These are phyloP conservation scores for Trichocladium antarcticum DNA, from an alignment of 495 filamentous ascomycete genomes.

Conservation along the genomic window DNA sequence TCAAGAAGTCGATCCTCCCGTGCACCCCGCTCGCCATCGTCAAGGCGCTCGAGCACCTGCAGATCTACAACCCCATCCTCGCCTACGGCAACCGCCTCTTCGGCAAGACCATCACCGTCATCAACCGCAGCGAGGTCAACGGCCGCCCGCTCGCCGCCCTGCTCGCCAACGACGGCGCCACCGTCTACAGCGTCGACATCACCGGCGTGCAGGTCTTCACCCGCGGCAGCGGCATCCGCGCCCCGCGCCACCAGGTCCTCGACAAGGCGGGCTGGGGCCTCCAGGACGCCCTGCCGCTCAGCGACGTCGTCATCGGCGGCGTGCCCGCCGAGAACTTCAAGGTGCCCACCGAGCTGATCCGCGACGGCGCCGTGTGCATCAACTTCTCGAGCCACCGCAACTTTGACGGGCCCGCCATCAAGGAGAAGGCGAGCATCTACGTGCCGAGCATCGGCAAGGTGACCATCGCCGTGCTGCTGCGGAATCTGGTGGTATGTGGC, in stretches of 20 bases:
- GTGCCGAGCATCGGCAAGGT: conserved; percentile 96
- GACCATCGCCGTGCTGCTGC: conserved; percentile 80
- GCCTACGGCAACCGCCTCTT: conserved; percentile 88
- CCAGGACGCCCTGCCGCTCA: conserved; percentile 69
- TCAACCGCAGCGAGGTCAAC: conserved; percentile 92
- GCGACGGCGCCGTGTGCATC: conserved; percentile 87
- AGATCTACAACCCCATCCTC: conserved; percentile 93
- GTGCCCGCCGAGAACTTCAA: conserved; percentile 83
- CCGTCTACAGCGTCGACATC: conserved; percentile 88
- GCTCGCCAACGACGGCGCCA: conserved; percentile 90
- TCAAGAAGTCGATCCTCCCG: conserved; percentile 81
- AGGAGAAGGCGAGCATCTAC: conserved; percentile 91
- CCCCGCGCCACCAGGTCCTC: conserved; percentile 69
- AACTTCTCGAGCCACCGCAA: conserved; percentile 97
- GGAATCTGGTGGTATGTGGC: conserved; percentile 70
- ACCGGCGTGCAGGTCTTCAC: conserved; percentile 88
- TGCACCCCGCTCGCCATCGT: conserved; percentile 92
- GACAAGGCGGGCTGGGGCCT: conserved; percentile 64
- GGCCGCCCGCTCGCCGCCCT: conserved; percentile 88
- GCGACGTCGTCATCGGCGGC: conserved; percentile 88
- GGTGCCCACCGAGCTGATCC: conserved; percentile 68
- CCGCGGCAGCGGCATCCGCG: conserved; percentile 71
- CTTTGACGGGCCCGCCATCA: conserved; percentile 69
- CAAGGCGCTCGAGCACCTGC: conserved; percentile 90
- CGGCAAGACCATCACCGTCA: conserved; percentile 83